Evolutionary conservation across 1,139 yeast species (phyloP).

Genomic region (Eremothecium cymbalariae): DNA sequence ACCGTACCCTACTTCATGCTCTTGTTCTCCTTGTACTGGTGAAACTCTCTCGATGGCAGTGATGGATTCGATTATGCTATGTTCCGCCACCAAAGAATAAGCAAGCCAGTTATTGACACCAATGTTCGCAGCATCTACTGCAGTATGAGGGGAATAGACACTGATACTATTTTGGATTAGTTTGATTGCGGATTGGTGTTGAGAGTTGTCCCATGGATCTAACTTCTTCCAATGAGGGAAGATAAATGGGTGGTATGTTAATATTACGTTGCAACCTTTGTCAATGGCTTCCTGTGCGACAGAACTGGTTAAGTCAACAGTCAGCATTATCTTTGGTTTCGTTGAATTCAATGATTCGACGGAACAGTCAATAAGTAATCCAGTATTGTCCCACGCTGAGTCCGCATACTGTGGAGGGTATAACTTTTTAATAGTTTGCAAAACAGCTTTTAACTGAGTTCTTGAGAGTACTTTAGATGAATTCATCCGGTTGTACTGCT

Average conservation of each 20-base stretch:
- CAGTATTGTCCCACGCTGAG: conserved; percentile 88
- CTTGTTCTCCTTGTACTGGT: conserved; percentile 22
- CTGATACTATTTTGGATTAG: conserved; percentile 69
- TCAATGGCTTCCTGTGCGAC: conserved; percentile 82
- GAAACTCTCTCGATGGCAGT: conserved; percentile 35
- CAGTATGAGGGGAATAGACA: conserved; percentile 94
- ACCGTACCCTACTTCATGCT: conserved; percentile 71
- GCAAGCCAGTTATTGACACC: conserved; percentile 94
- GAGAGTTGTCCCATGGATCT: conserved; percentile 53
- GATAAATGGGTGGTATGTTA: conserved; percentile 94
- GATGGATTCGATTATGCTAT: conserved; percentile 19
- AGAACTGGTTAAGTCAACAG: conserved; percentile 75
- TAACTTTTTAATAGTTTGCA: conserved; percentile 52
- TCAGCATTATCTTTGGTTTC: conserved; percentile 46
- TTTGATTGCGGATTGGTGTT: conserved; percentile 66
- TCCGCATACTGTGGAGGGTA: conserved; percentile 78
- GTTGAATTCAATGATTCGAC: conserved; percentile 17
- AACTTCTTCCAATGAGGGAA: conserved; percentile 83
- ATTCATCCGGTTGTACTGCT: too few relatives aligned
- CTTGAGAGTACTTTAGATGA: conserved; percentile 18
- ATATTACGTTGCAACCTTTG: conserved; percentile 43
- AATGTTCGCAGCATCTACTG: conserved; percentile 82
- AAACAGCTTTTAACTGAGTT: conserved; percentile 39
- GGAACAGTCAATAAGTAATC: conserved; percentile 63
- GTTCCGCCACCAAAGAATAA: conserved; percentile 44